These are phyloP conservation scores for Rickenella mellea DNA, from an alignment of 768 basidiomycete species.

Conservation along the genomic window DNA sequence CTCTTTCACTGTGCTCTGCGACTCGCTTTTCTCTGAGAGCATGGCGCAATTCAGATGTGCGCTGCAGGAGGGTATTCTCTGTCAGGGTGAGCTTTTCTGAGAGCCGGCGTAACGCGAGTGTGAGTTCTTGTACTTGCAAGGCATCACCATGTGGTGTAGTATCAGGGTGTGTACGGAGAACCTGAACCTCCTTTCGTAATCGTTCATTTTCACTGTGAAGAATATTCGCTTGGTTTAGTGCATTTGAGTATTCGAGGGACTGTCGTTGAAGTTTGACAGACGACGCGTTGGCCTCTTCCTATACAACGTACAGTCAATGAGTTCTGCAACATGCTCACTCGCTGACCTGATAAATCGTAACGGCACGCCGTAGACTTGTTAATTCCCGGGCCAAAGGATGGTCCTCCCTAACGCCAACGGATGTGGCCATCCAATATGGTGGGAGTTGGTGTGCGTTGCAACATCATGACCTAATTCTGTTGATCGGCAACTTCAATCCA, in stretches of 20 bases:
- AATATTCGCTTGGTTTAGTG: constrained; percentile 33
- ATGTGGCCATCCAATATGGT: too few species aligned
- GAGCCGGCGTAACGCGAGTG: constrained; percentile 57
- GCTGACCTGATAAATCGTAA: constrained; percentile 40
- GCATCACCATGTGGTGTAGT: constrained; percentile 26
- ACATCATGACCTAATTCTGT: too few species aligned
- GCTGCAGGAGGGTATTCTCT: constrained; percentile 42
- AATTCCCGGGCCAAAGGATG: constrained; percentile 41
- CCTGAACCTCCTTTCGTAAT: constrained; percentile 43
- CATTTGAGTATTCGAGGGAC: constrained; percentile 41
- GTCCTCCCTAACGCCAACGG: constrained; percentile 19
- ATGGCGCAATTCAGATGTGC: constrained; percentile 37
- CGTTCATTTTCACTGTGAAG: constrained; percentile 54
- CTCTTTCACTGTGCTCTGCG: constrained; percentile 33
- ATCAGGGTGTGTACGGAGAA: constrained; percentile 47
- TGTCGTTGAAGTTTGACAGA: constrained; percentile 59
- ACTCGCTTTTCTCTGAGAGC: constrained; percentile 33
- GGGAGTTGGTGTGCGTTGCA: too few species aligned
- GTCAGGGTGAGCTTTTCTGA: constrained; percentile 59
- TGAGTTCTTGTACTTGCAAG: constrained; percentile 41
- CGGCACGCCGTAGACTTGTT: constrained; percentile 32
- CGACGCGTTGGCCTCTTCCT: constrained; percentile 67
- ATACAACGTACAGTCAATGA: constrained; percentile 2
- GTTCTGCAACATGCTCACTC: not conserved
- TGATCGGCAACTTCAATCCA: too few species aligned